Conservation (phyloP, 768 basidiomycete species). For the Leccinum incarnatum region DNA sequence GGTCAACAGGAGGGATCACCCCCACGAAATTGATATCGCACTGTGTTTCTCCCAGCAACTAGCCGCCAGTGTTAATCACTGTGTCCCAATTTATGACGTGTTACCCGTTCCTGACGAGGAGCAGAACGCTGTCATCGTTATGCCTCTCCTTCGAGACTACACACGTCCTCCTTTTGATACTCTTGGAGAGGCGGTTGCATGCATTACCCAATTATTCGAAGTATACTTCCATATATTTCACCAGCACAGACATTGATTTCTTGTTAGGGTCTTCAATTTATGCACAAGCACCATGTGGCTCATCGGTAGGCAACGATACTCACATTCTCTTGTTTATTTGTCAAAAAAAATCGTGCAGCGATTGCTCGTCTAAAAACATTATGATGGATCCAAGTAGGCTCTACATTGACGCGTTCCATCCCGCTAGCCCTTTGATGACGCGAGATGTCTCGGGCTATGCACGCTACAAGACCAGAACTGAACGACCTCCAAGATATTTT, state of each 20-base stretch:
- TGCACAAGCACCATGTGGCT: background rate
- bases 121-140: constrained; percentile 22
- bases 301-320: background rate
- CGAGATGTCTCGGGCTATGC: background rate
- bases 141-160: constrained; percentile 33
- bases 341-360: background rate
- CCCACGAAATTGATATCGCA: constrained; percentile 32
- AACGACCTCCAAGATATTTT: no score
- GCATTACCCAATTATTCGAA: background rate
- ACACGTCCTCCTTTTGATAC: background rate
- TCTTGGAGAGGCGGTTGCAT: background rate
- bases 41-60: constrained; percentile 16
- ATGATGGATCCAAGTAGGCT: background rate
- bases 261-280: background rate
- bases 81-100: constrained; percentile 32
- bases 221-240: background rate
- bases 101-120: constrained; percentile 13
- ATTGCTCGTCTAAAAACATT: background rate
- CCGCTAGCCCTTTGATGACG: background rate
- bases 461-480: no score
- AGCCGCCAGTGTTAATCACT: constrained; percentile 28
- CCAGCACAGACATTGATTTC: background rate
- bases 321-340: background rate
- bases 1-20: constrained; percentile 11
- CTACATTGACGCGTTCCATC: background rate